These are phyloP conservation scores for Fusarium continuum DNA, from an alignment of 2,329 filamentous ascomycete species.

Conservation along the genomic window DNA sequence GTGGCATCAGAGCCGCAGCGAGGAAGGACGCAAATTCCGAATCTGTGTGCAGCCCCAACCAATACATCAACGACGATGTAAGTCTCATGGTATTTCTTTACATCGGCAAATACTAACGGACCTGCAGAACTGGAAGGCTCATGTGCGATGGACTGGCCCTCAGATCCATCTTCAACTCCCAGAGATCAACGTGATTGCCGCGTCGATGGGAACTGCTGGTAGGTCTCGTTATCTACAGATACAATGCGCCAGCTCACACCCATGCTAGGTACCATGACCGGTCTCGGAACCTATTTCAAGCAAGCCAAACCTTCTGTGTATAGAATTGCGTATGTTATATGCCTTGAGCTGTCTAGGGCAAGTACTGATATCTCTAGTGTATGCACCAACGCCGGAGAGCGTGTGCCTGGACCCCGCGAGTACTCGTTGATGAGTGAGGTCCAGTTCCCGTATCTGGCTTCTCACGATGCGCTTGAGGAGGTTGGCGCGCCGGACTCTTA, in stretches of 20 bases:
- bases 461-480: slow-evolving; percentile 64
- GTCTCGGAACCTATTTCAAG: slow-evolving; percentile 61
- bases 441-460: slow-evolving; percentile 64
- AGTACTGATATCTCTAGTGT: slow-evolving; percentile 52
- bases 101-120: not conserved
- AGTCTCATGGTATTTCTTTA: not conserved
- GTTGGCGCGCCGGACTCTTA: slow-evolving; percentile 65
- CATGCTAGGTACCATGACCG: slow-evolving; percentile 55
- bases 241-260: not conserved
- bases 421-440: slow-evolving; percentile 60
- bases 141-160: slow-evolving; percentile 67
- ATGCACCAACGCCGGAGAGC: slow-evolving; percentile 65
- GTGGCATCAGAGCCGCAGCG: slow-evolving; percentile 46
- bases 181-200: slow-evolving; percentile 63
- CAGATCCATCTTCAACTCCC: slow-evolving; percentile 66
- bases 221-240: not conserved
- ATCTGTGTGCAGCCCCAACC: slow-evolving; percentile 45
- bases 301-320: slow-evolving; percentile 58
- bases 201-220: slow-evolving; percentile 62
- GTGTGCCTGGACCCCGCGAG: slow-evolving; percentile 66
- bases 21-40: slow-evolving; percentile 45
- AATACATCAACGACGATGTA: slow-evolving; percentile 49
- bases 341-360: fast-evolving
- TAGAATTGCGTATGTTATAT: slow-evolving; percentile 44
- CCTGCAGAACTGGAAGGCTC: slow-evolving; percentile 60